phyloP scores from a whole-genome alignment of 1,139 yeast species.

The Suhomyces anneliseae region DNA sequence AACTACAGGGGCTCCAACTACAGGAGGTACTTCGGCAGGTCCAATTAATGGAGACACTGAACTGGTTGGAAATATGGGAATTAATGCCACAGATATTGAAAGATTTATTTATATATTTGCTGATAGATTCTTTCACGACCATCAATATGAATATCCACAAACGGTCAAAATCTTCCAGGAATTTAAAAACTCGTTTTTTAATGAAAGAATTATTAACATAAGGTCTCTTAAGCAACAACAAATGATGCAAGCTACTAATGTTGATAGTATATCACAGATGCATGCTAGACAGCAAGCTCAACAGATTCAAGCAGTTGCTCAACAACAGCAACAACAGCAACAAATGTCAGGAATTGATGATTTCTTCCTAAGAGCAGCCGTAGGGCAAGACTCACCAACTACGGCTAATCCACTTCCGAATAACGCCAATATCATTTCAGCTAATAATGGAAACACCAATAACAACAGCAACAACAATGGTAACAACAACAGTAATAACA shows the following conservation, averaged over 20 bases:
- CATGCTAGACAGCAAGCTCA: slow-evolving; percentile 10
- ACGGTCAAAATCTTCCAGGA: slow-evolving; percentile 51
- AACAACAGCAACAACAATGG: not conserved
- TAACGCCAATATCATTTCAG: not conserved
- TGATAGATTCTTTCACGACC: slow-evolving; percentile 47
- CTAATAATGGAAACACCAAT: not conserved
- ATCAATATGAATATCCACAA: slow-evolving; percentile 48
- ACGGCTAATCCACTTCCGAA: not conserved
- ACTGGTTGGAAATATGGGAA: slow-evolving; percentile 17
- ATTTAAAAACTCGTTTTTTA: slow-evolving; percentile 50
- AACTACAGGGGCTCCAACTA: slow-evolving; percentile 1
- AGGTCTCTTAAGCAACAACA: slow-evolving; percentile 29
- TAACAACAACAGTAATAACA: not conserved
- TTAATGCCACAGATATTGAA: slow-evolving; percentile 48
- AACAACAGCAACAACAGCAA: slow-evolving; percentile 13
- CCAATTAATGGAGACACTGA: slow-evolving; percentile 8
- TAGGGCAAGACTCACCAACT: slow-evolving; percentile 7
- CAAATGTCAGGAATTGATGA: slow-evolving; percentile 35
- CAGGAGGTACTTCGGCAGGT: slow-evolving; percentile 1
- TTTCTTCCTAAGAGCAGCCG: slow-evolving; percentile 27
- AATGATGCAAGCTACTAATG: slow-evolving; percentile 5
- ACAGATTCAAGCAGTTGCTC: slow-evolving; percentile 13
- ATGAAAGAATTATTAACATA: slow-evolving; percentile 45
- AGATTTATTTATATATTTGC: slow-evolving; percentile 50
- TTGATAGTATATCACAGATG: slow-evolving; percentile 5